Evolutionary conservation across 176 grass and related monocot genomes (phyloP).

Genomic region (Carex parvula): DNA sequence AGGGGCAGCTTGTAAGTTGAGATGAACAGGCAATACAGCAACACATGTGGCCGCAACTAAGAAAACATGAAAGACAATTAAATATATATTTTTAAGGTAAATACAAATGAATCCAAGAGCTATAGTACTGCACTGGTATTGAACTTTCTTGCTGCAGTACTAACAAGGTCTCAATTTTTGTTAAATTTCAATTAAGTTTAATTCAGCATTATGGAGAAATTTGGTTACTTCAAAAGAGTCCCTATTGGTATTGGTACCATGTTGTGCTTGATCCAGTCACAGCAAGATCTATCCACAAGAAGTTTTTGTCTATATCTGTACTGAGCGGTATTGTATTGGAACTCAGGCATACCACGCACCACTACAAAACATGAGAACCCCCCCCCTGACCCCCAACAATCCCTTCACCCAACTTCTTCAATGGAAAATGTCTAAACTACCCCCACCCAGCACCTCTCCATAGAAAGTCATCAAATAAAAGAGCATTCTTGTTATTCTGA

Average conservation of each 20-base stretch:
- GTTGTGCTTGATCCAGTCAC: neutral
- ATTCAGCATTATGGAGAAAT: neutral
- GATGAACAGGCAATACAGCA: constrained; percentile 82
- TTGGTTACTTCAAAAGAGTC: neutral
- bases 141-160: neutral
- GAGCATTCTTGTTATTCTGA: neutral
- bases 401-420: neutral
- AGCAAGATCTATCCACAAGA: neutral
- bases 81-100: neutral
- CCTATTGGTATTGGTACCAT: neutral
- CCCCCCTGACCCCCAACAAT: too few species aligned
- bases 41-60: constrained; percentile 99
- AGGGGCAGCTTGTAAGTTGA: constrained; percentile 70
- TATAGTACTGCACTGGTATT: neutral
- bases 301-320: neutral
- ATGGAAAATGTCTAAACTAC: neutral
- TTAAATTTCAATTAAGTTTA: neutral
- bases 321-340: neutral
- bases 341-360: neutral
- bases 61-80: constrained; percentile 16
- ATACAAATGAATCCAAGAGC: neutral
- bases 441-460: neutral
- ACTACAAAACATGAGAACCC: neutral
- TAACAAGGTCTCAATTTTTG: neutral
- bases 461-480: neutral